Base-by-base conservation (phyloP, 1,284 basidiomycete species). In the Sporisorium exsertum region DNA sequence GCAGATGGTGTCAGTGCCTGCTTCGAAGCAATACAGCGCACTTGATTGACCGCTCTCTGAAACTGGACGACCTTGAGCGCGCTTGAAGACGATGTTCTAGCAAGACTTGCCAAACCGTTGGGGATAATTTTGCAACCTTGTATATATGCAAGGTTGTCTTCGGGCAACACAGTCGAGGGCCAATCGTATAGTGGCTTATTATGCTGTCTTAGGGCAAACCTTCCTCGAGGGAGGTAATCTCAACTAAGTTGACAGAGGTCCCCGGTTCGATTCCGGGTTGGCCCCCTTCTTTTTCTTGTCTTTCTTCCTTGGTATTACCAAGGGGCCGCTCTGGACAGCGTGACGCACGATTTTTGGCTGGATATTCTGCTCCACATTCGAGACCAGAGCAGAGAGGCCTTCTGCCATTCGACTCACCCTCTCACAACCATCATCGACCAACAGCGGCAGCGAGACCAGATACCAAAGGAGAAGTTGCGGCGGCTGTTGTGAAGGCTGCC, bases 111-210 rank as follows among this genome's bases (percentile, higher is more conserved):
- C n/a, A n/a, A n/a, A n/a, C n/a, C n/a, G n/a, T n/a, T n/a, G n/a
- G n/a, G n/a, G n/a, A n/a, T n/a, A n/a, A n/a, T n/a, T n/a, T n/a
- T n/a, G n/a, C n/a, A n/a, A n/a, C n/a, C 35, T 35, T 40, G 4
- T 5, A n/a, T 46, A 46, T 24, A 46, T 24, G 43, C 54, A 45
- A 18, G 18, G 7, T 5, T 32, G 12, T 3, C 9, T 26, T 13
- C 3, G 53, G 13, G 20, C 6, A 20, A 1, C 40, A 56, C 13
- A 49, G 15, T 15, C 12, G 32, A 29, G 58, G 73, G 67, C 71
- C 64, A 74, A 74, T 69, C 66, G 70, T 68, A 70, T 77, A 73
- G 68, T 71, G 63, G 73, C 73, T 76, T 76, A 76, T 76, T 76
- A 76, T 76, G 68, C 73, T 76, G 73, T 76, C 73, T 76, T 76